phyloP scores from a whole-genome alignment of 2,329 filamentous ascomycete genomes.

The Colletotrichum somersetense region DNA sequence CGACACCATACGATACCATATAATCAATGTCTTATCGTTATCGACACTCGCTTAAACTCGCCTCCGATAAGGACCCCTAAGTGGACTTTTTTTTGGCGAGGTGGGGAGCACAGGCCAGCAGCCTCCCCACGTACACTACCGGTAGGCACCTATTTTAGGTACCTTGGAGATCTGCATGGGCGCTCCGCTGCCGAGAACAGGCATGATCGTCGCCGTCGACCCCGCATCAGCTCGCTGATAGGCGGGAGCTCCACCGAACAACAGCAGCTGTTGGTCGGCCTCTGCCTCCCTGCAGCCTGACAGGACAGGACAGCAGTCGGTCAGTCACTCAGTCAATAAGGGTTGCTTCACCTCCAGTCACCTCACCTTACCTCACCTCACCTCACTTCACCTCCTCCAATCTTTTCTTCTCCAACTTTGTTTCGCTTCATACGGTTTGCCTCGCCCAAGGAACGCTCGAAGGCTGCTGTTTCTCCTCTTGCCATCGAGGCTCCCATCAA shows the following conservation, averaged over 20 bases:
- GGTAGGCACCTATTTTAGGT: no score
- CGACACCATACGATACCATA: no score
- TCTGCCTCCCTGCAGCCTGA: no score
- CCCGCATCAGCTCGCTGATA: slow-evolving; percentile 33
- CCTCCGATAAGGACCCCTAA: neutral
- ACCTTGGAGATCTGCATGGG: neutral
- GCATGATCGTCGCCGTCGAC: neutral
- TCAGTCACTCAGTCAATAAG: neutral
- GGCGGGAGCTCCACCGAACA: slow-evolving; percentile 25
- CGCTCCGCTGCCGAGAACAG: neutral
- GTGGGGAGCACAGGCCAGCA: slow-evolving; percentile 1
- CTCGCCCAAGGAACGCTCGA: neutral
- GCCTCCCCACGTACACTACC: neutral
- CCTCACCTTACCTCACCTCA: neutral
- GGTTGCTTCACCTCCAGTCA: neutral
- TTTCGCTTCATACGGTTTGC: neutral
- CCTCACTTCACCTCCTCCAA: neutral
- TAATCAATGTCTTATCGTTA: slow-evolving; percentile 12
- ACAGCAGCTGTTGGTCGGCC: neutral
- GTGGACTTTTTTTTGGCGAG: neutral
- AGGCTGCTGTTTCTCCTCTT: neutral
- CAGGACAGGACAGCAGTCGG: neutral
- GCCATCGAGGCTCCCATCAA: neutral
- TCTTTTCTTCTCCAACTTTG: neutral
- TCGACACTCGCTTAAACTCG: neutral